These are phyloP conservation scores for Sugiyamaella castrensis DNA, from an alignment of 1,139 yeast genomes.

Conservation along the genomic window DNA sequence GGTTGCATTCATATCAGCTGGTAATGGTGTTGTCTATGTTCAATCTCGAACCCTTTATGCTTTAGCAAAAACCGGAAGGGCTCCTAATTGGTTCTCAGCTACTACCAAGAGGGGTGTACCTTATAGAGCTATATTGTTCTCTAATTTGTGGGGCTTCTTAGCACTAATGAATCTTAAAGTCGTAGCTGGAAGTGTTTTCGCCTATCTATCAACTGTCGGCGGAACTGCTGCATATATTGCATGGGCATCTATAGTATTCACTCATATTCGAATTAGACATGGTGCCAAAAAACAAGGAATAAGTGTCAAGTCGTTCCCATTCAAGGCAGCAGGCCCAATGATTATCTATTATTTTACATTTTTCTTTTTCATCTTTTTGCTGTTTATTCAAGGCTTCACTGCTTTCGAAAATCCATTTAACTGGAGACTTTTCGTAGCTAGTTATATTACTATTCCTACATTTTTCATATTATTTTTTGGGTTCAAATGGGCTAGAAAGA, in stretches of 20 bases:
- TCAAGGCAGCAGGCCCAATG: conserved; percentile 14
- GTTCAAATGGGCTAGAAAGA: conserved; percentile 11
- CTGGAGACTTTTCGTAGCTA: conserved; percentile 13
- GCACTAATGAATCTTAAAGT: conserved; percentile 16
- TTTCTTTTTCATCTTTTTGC: conserved; percentile 12
- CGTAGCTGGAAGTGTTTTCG: conserved; percentile 13
- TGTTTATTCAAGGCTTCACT: conserved; percentile 14
- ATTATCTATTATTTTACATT: conserved; percentile 8
- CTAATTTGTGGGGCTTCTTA: conserved; percentile 15
- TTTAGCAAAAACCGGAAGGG: conserved; percentile 14
- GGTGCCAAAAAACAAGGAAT: conserved; percentile 15
- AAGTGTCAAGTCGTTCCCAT: conserved; percentile 10
- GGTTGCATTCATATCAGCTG: conserved; percentile 16
- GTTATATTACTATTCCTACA: conserved; percentile 13
- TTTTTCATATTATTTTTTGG: conserved; percentile 11
- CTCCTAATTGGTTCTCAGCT: conserved; percentile 13
- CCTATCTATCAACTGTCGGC: conserved; percentile 13
- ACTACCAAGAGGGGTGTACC: conserved; percentile 15
- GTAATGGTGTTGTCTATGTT: conserved; percentile 17
- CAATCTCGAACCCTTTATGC: conserved; percentile 16
- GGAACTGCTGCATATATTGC: conserved; percentile 18
- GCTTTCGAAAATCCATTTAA: conserved; percentile 8
- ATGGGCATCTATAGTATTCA: conserved; percentile 14
- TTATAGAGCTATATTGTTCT: conserved; percentile 15
- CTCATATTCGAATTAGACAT: conserved; percentile 11